Conservation (phyloP, 345 rosid genomes). For the Eucalyptus leucophloia region DNA sequence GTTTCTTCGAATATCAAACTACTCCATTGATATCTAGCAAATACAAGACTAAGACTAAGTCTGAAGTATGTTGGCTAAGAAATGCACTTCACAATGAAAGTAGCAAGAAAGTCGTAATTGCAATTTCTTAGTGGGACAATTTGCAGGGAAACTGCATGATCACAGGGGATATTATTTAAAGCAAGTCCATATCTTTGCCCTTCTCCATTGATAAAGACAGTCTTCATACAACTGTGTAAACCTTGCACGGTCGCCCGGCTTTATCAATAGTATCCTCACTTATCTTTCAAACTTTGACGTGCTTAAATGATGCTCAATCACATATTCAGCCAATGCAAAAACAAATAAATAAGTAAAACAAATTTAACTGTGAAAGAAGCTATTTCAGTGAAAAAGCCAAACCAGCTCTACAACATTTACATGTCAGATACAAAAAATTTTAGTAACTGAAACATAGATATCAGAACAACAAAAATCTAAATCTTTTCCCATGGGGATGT, state of each 20-base stretch:
- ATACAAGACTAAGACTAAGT: neutral
- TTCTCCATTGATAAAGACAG: neutral
- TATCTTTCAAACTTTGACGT: neutral
- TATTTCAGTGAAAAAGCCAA: neutral
- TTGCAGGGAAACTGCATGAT: neutral
- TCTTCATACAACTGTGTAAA: neutral
- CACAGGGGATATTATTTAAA: neutral
- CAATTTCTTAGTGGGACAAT: neutral
- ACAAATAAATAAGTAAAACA: neutral
- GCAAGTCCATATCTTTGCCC: neutral
- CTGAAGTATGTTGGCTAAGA: conserved; percentile 45
- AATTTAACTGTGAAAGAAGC: neutral
- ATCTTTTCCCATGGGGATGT: neutral
- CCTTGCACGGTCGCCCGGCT: neutral
- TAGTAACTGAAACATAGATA: neutral
- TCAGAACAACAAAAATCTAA: neutral
- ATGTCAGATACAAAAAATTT: neutral
- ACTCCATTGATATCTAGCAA: neutral
- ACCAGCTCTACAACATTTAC: neutral
- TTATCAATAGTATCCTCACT: neutral
- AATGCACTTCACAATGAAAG: neutral
- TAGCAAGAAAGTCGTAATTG: neutral
- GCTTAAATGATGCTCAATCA: neutral
- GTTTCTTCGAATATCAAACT: neutral
- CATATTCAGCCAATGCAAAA: neutral